A percentile compares a stretch with the other conserved stretches of the same genome.
Evolutionary conservation across 306 rosid species (phyloP).

Genomic region (Potentilla sterilis): DNA sequence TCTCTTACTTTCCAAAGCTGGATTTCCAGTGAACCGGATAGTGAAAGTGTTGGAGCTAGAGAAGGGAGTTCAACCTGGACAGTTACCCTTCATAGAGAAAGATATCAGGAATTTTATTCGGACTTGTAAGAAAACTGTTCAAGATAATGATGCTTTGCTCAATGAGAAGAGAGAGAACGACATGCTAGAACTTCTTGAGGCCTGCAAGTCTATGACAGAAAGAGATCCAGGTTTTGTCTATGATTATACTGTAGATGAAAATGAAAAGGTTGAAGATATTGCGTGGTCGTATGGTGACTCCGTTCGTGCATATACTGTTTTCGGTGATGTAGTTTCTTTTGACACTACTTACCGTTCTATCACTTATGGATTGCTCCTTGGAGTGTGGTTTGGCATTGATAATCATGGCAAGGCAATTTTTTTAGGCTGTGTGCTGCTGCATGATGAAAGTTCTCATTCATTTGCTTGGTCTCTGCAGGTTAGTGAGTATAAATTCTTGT

Average conservation of each 20-base stretch:
- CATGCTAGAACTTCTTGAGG: slow-evolving; percentile 53
- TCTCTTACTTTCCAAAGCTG: slow-evolving; percentile 63
- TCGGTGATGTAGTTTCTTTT: slow-evolving; percentile 60
- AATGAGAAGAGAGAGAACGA: slow-evolving; percentile 59
- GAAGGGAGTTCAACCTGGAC: slow-evolving; percentile 65
- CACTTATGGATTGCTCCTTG: slow-evolving; percentile 58
- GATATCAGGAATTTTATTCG: slow-evolving; percentile 68
- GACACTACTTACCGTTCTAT: slow-evolving; percentile 53
- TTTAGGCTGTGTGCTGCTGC: slow-evolving; percentile 54
- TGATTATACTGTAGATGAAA: slow-evolving; percentile 46
- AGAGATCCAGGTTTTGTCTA: slow-evolving; percentile 47
- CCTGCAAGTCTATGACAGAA: slow-evolving; percentile 45
- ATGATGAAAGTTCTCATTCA: slow-evolving; percentile 54
- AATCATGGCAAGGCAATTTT: slow-evolving; percentile 53
- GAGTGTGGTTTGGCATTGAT: slow-evolving; percentile 59
- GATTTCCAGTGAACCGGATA: slow-evolving; percentile 64
- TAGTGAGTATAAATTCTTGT: slow-evolving; percentile 39
- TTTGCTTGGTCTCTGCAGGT: slow-evolving; percentile 70
- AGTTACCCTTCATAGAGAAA: slow-evolving; percentile 66
- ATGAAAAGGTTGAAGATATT: slow-evolving; percentile 49
- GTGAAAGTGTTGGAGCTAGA: slow-evolving; percentile 62
- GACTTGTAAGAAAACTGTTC: slow-evolving; percentile 63
- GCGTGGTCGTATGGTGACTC: slow-evolving; percentile 59
- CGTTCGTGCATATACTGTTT: slow-evolving; percentile 43
- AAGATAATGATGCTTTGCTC: slow-evolving; percentile 63